Evolutionary conservation across 345 rosid species (phyloP).

Genomic region (Cardamine chenopodiifolia): DNA sequence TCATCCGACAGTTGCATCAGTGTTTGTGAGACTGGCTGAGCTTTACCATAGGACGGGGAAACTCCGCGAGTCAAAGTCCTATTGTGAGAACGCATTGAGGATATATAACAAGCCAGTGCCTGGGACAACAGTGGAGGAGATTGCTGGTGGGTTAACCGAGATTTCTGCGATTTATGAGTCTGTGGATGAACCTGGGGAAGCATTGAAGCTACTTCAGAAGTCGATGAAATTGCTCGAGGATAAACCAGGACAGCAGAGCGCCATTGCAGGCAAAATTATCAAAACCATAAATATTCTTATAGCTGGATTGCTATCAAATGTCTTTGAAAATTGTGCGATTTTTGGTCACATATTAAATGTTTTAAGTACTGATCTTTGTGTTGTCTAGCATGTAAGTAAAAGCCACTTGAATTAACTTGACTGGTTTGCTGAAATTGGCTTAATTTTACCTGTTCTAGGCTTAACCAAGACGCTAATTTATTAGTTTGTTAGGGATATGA

Average conservation of each 20-base stretch:
- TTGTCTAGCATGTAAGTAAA: not conserved
- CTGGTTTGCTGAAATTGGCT: not conserved
- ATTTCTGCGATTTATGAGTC: slow-evolving; percentile 95
- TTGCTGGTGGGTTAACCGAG: slow-evolving; percentile 87
- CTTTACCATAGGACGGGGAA: slow-evolving; percentile 95
- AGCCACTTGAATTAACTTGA: not conserved
- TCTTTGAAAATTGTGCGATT: not conserved
- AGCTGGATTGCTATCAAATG: not conserved
- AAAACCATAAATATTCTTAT: not conserved
- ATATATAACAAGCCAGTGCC: slow-evolving; percentile 94
- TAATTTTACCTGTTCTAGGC: not conserved
- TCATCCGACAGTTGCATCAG: slow-evolving; percentile 93
- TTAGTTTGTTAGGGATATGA: not conserved
- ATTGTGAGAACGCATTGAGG: slow-evolving; percentile 90
- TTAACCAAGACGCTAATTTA: not conserved
- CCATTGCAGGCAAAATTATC: slow-evolving; percentile 54
- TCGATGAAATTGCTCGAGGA: slow-evolving; percentile 94
- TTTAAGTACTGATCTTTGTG: not conserved
- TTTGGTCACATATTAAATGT: not conserved
- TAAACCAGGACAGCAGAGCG: slow-evolving; percentile 97
- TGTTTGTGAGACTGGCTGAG: slow-evolving; percentile 93
- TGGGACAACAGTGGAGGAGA: slow-evolving; percentile 90
- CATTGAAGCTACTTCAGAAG: slow-evolving; percentile 88
- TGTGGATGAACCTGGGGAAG: slow-evolving; percentile 98
- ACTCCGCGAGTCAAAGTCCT: slow-evolving; percentile 90